Evolutionary conservation across 2,329 filamentous ascomycete species (phyloP).

Genomic region (Pestalotiopsis sp.): DNA sequence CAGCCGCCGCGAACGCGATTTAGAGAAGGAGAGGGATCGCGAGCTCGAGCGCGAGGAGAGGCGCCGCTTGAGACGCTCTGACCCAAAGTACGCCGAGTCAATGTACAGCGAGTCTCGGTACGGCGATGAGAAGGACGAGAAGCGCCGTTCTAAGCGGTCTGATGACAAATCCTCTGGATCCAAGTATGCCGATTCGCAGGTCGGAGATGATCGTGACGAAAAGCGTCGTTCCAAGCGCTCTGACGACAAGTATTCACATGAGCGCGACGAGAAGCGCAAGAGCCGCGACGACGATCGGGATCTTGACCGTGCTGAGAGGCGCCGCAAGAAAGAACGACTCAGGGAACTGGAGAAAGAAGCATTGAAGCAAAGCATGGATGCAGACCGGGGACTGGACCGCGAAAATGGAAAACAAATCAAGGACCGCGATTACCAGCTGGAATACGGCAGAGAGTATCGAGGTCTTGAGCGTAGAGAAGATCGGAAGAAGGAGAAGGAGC

Average conservation of each 20-base stretch:
- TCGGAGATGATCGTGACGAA: constrained; percentile 22
- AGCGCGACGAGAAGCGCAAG: constrained; percentile 25
- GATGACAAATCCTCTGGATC: constrained; percentile 16
- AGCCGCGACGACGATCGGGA: constrained; percentile 30
- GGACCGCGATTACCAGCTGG: constrained; percentile 30
- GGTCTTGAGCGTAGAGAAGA: constrained; percentile 22
- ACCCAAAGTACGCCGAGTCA: constrained; percentile 15
- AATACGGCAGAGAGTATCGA: constrained; percentile 29
- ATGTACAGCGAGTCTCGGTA: constrained; percentile 2
- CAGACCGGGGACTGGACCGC: constrained; percentile 21
- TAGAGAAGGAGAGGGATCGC: constrained; percentile 27
- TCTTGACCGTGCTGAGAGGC: constrained; percentile 26
- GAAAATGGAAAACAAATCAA: constrained; percentile 26
- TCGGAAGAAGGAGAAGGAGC: constrained; percentile 17
- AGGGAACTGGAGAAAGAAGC: constrained; percentile 18
- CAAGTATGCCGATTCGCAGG: not conserved
- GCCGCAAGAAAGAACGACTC: constrained; percentile 23
- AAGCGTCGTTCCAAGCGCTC: constrained; percentile 27
- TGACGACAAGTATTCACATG: constrained; percentile 20
- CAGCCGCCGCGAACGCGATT: constrained; percentile 31
- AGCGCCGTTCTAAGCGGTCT: constrained; percentile 17
- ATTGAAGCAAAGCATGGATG: constrained; percentile 22
- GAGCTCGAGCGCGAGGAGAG: constrained; percentile 27
- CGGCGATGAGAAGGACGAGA: constrained; percentile 28
- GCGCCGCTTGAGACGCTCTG: constrained; percentile 17